These are phyloP conservation scores for Xylaria multiplex DNA, from an alignment of 2,329 filamentous ascomycete genomes.

Conservation along the genomic window DNA sequence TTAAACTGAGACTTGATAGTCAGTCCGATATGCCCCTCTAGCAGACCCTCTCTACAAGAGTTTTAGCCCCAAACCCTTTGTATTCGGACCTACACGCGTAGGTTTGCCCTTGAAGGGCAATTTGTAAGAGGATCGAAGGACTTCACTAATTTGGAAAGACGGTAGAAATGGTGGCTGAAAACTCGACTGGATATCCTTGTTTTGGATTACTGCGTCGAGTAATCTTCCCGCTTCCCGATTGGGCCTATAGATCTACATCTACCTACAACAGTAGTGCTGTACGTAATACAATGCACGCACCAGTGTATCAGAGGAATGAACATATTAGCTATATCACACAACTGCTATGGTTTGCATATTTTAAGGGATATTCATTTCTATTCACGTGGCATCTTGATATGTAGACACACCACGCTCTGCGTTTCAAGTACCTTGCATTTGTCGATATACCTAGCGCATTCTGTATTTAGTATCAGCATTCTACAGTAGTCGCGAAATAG, in stretches of 20 bases:
- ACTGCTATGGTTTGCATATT: too few relatives aligned
- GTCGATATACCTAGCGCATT: background rate
- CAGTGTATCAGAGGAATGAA: background rate
- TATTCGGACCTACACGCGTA: background rate
- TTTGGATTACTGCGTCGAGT: slow-evolving; percentile 23
- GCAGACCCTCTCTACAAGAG: slow-evolving; percentile 7
- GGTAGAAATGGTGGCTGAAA: slow-evolving; percentile 14
- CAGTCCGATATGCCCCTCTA: slow-evolving; percentile 8
- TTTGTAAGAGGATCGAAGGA: slow-evolving; percentile 21
- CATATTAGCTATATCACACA: too few relatives aligned
- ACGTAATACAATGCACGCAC: slow-evolving; percentile 21
- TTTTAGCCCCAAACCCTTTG: background rate
- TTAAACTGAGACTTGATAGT: slow-evolving; percentile 15
- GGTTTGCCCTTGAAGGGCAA: background rate
- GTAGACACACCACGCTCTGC: too few relatives aligned
- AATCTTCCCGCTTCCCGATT: slow-evolving; percentile 27
- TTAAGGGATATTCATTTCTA: too few relatives aligned
- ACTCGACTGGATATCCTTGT: slow-evolving; percentile 13
- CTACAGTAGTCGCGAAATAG: slow-evolving; percentile 5
- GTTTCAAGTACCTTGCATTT: background rate
- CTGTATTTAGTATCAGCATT: too few relatives aligned
- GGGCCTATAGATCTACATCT: background rate
- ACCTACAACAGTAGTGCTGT: background rate
- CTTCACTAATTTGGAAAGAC: slow-evolving; percentile 26
- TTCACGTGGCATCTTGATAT: too few relatives aligned